Conservation (phyloP, 2,329 filamentous ascomycete species). For the Colletotrichum musicola region DNA sequence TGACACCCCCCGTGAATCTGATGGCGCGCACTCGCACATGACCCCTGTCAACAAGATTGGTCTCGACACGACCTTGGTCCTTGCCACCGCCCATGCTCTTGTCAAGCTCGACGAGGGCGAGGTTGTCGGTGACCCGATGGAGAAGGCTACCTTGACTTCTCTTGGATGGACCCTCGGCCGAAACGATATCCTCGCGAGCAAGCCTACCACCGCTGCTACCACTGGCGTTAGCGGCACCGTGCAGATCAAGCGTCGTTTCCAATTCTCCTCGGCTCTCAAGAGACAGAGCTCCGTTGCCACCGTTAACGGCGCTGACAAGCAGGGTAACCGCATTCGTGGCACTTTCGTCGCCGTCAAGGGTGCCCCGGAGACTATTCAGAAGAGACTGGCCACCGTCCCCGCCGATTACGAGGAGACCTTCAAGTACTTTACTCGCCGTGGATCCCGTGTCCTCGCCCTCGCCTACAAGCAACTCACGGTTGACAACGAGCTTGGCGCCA, state of each 20-base stretch:
- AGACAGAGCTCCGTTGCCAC: slow-evolving; percentile 95
- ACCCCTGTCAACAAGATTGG: slow-evolving; percentile 77
- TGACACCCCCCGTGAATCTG: slow-evolving; percentile 74
- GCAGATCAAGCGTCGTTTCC: slow-evolving; percentile 96
- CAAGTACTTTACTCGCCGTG: slow-evolving; percentile 97
- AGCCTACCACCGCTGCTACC: slow-evolving; percentile 61
- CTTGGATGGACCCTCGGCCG: slow-evolving; percentile 94
- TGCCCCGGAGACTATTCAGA: slow-evolving; percentile 95
- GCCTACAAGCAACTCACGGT: slow-evolving; percentile 92
- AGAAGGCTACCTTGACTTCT: slow-evolving; percentile 91
- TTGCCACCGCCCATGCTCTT: slow-evolving; percentile 94
- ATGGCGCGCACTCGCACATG: slow-evolving; percentile 87
- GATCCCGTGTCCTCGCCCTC: slow-evolving; percentile 91
- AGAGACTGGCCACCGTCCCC: slow-evolving; percentile 87
- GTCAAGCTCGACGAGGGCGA: slow-evolving; percentile 98
- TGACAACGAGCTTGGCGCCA: slow-evolving; percentile 84
- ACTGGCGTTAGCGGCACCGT: slow-evolving; percentile 77
- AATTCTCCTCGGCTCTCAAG: slow-evolving; percentile 97
- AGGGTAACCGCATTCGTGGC: slow-evolving; percentile 80
- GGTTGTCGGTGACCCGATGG: slow-evolving; percentile 98
- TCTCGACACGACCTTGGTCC: slow-evolving; percentile 88
- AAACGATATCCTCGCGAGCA: slow-evolving; percentile 85
- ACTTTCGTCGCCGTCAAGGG: slow-evolving; percentile 98
- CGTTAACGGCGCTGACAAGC: slow-evolving; percentile 79
- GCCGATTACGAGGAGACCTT: slow-evolving; percentile 96